Evolutionary conservation across 2,329 filamentous ascomycete genomes (phyloP).

Genomic region (Orbilia quercus): DNA sequence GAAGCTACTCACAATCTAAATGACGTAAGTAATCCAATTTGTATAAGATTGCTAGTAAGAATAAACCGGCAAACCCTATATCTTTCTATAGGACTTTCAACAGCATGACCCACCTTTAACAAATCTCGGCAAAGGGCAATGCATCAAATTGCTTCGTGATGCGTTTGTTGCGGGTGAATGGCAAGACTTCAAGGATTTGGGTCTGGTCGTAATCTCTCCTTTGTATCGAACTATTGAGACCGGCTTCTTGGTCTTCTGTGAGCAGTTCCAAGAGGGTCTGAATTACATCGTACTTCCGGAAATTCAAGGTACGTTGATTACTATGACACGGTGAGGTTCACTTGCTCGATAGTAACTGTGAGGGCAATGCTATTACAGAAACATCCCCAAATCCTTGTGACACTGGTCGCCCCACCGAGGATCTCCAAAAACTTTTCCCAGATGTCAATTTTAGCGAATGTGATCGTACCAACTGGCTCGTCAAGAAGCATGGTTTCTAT

Average conservation of each 20-base stretch:
- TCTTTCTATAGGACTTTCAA: conserved; percentile 37
- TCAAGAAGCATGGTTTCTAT: conserved; percentile 49
- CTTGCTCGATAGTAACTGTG: neutral
- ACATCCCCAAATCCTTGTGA: conserved; percentile 49
- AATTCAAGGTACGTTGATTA: conserved; percentile 46
- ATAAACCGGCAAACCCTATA: neutral
- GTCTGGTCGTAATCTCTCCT: conserved; percentile 41
- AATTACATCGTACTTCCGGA: conserved; percentile 35
- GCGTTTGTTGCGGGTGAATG: conserved; percentile 46
- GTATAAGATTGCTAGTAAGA: neutral
- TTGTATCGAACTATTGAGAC: conserved; percentile 49
- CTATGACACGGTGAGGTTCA: neutral
- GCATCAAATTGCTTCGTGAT: conserved; percentile 35
- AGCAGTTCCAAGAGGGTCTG: conserved; percentile 21
- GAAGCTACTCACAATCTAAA: conserved; percentile 48
- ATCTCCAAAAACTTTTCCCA: conserved; percentile 19
- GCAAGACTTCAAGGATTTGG: conserved; percentile 40
- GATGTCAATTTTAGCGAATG: conserved; percentile 39
- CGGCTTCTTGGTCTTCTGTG: conserved; percentile 34
- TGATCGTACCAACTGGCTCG: conserved; percentile 43
- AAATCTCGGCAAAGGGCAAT: conserved; percentile 42
- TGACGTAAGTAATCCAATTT: conserved; percentile 39
- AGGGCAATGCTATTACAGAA: conserved; percentile 7
- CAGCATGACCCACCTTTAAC: conserved; percentile 50
- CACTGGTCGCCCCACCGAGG: conserved; percentile 33